Base-by-base conservation (phyloP, 1,284 basidiomycete genomes). In the Ceratobasidium sp. region DNA sequence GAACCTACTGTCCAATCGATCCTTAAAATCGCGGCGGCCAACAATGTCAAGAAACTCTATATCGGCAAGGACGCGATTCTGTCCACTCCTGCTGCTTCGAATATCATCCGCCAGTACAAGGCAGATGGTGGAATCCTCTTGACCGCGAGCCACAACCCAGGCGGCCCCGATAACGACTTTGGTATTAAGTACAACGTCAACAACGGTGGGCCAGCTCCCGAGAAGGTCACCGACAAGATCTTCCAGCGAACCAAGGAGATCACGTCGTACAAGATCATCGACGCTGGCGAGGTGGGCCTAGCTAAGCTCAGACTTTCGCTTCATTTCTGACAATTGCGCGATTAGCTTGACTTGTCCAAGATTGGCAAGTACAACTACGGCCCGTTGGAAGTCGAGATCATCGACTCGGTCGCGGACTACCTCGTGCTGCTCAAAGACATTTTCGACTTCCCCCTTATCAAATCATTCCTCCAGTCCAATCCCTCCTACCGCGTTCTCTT, bases 121-220 rank as follows among this genome's bases (percentile, higher is more conserved):
- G 95, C 96, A 0, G 90, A 94, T 75, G 96, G 97, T 60, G 96
- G 96, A 74, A 99, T 99, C 80, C 85, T 99, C 55, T 86, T 99
- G 73, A 99, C 96, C n/a, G 96, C 96, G 29, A 92, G 89, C 73
- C 96, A 99, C 85, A 99, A 99, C 81, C 96, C 96, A 10, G 96
- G 96, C 72, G 96, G 96, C 50, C 96, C 97, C 31, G 87, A 98
- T 76, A 92, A 93, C 76, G 96, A 99, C 81, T 99, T 99, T 79
- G 96, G 96, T 71, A 98, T 99, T 87, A 99, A 99, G 82, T 98
- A 97, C 84, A 99, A 99, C 82, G 90, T 95, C 69, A 89, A 90
- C 52, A 99, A 99, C 76, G 96, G 96, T 73, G 97, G 96, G 0
- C 96, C 96, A 29, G 96, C 96, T 8, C 95, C 96, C 1, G 96